A percentile compares a stretch with the other conserved stretches of the same genome.
These are phyloP conservation scores for Garcia nutans DNA, from an alignment of 345 rosid species.

Conservation along the genomic window DNA sequence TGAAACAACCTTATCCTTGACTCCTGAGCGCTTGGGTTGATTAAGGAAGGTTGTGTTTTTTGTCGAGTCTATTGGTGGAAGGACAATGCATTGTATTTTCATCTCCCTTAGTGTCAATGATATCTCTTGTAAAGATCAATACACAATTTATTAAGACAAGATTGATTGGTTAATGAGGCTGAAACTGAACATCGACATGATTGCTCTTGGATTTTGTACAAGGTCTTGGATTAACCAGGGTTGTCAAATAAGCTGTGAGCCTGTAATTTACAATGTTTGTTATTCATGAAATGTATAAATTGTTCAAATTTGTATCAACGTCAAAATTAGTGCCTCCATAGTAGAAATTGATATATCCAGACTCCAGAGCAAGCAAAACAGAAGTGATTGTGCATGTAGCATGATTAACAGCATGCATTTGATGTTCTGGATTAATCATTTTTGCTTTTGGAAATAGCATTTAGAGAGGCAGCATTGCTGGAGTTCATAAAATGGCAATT, in stretches of 20 bases:
- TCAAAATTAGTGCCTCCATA: no score
- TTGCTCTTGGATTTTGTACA: background rate
- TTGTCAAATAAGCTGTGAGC: conserved; percentile 2
- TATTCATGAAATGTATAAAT: conserved; percentile 10
- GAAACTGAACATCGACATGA: background rate
- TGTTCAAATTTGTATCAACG: background rate
- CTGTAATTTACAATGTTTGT: background rate
- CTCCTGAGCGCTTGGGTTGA: conserved; percentile 9
- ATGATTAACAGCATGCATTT: background rate
- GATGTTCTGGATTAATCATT: background rate
- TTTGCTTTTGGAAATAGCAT: background rate
- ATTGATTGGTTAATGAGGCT: background rate
- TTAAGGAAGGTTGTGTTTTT: conserved; percentile 17
- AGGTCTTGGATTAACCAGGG: conserved; percentile 12
- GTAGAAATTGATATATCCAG: no score
- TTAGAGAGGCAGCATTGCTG: background rate
- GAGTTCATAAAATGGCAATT: background rate
- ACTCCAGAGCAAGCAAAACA: no score
- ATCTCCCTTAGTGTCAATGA: conserved; percentile 17
- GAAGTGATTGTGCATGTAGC: background rate
- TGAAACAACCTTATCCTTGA: conserved; percentile 9
- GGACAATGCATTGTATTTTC: conserved; percentile 18
- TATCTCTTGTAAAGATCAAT: conserved; percentile 17
- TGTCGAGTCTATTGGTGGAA: conserved; percentile 14
- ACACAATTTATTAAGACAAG: conserved; percentile 8